Evolutionary conservation across 2,329 filamentous ascomycete species (phyloP).

Genomic region (Sporothrix mexicana): DNA sequence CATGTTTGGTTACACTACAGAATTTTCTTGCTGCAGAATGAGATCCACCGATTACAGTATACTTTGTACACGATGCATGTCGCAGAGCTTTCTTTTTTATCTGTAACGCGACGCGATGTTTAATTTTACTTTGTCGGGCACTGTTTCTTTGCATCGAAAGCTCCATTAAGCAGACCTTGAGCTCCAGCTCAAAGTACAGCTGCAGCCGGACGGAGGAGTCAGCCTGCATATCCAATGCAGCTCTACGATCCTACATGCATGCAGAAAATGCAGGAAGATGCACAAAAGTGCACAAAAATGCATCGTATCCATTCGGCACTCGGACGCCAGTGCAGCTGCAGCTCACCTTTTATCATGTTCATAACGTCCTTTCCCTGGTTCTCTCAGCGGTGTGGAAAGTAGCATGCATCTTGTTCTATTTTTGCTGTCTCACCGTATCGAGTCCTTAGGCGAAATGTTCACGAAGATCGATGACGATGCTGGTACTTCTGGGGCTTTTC

Average conservation of each 20-base stretch:
- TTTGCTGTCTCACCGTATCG: neutral
- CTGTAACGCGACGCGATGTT: slow-evolving; percentile 22
- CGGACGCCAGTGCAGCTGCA: slow-evolving; percentile 17
- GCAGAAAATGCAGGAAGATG: neutral
- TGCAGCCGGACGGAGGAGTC: neutral
- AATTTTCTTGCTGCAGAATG: neutral
- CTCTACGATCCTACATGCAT: slow-evolving; percentile 10
- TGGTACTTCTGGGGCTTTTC: neutral
- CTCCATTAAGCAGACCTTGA: neutral
- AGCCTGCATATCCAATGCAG: slow-evolving; percentile 12
- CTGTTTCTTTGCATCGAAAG: neutral
- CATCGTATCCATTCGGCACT: slow-evolving; percentile 17
- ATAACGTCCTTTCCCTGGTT: neutral
- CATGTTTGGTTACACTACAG: neutral
- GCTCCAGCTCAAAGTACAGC: neutral
- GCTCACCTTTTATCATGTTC: neutral
- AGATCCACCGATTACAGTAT: neutral
- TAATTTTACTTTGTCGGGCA: slow-evolving; percentile 11
- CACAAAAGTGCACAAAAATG: neutral
- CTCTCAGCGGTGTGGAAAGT: neutral
- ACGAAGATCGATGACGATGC: neutral
- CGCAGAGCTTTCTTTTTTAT: neutral
- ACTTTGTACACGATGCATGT: neutral
- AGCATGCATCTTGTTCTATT: slow-evolving; percentile 12
- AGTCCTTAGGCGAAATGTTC: neutral